Percentiles rank a stretch among this genome's conserved stretches.
phyloP scores from a whole-genome alignment of 495 filamentous ascomycete genomes.

The Neurospora hispaniola region DNA sequence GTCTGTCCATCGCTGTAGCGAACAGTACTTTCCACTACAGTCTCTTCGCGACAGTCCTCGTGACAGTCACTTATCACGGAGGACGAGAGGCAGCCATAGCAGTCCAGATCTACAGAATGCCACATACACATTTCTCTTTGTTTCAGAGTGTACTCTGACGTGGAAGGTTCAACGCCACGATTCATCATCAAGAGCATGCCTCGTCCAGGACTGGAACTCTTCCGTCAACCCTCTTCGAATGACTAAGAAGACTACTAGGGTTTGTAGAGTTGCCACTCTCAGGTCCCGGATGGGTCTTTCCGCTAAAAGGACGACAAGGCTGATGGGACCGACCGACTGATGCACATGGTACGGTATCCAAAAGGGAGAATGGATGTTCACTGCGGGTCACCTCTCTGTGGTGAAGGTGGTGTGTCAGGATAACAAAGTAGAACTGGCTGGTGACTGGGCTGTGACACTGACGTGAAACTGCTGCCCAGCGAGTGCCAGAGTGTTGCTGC shows the following conservation, averaged over 20 bases:
- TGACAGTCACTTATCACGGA: not conserved
- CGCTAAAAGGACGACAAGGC: not conserved
- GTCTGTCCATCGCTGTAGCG: not conserved
- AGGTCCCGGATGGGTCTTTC: not conserved
- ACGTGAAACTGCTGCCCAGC: not conserved
- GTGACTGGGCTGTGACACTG: not conserved
- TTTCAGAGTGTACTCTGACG: not conserved
- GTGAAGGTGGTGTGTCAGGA: not conserved
- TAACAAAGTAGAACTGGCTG: not conserved
- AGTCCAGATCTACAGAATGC: not conserved
- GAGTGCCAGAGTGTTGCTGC: not conserved
- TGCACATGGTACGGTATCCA: not conserved
- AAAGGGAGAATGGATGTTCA: not conserved
- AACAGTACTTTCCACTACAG: not conserved
- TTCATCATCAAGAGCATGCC: not conserved
- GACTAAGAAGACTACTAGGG: not conserved
- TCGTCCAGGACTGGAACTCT: not conserved
- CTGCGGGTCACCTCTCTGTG: not conserved
- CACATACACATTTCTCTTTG: not conserved
- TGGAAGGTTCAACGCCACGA: not conserved
- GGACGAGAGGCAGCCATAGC: not conserved
- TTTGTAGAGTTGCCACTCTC: not conserved
- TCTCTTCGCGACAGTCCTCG: not conserved
- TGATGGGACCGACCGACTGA: not conserved
- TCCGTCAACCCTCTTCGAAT: not conserved